These are phyloP conservation scores for Taphrina populina DNA, from an alignment of 1,139 yeast species.

Conservation along the genomic window DNA sequence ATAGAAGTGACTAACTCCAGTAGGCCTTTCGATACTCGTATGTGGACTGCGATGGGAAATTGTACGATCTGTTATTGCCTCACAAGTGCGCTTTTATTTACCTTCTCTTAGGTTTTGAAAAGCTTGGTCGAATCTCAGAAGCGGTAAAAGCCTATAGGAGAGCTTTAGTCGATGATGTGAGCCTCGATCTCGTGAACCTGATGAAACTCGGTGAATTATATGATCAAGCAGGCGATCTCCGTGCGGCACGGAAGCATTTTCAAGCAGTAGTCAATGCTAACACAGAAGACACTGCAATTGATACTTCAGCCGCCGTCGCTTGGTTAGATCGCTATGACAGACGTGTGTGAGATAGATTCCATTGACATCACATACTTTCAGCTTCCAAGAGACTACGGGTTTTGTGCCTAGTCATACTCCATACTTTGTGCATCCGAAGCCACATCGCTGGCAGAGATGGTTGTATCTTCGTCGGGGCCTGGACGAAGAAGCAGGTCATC, in stretches of 20 bases:
- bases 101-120: constrained; percentile 55
- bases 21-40: constrained; percentile 77
- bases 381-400: too few species aligned
- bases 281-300: constrained; percentile 2
- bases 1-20: not conserved
- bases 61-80: constrained; percentile 46
- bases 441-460: not conserved
- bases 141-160: constrained; percentile 59
- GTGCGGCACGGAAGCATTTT: constrained; percentile 52
- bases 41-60: constrained; percentile 95
- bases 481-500: constrained; percentile 9
- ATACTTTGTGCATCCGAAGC: constrained; percentile 5
- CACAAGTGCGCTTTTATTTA: not conserved
- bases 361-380: too few species aligned
- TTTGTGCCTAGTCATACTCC: constrained; percentile 6
- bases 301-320: not conserved
- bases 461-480: not conserved
- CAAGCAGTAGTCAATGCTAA: constrained; percentile 18
- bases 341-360: too few species aligned
- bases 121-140: constrained; percentile 65
- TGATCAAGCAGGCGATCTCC: constrained; percentile 56
- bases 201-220: constrained; percentile 69
- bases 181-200: constrained; percentile 54
- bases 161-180: constrained; percentile 48
- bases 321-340: constrained; percentile 25